Conservation (phyloP, 2,329 filamentous ascomycete species). For the Metarhizium rileyi region DNA sequence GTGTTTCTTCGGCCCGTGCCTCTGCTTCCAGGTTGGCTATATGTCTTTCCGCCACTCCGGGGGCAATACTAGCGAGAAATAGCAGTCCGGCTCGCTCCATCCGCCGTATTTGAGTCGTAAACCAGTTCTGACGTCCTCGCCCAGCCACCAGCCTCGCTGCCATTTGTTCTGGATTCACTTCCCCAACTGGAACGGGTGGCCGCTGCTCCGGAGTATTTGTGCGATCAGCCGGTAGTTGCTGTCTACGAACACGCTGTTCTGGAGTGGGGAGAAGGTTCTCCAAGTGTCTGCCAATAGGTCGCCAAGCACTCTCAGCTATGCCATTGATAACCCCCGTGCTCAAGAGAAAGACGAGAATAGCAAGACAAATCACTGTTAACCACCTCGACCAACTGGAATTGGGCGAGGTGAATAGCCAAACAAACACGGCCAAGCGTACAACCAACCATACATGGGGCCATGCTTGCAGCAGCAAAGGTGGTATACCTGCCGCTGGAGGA, state of each 20-base stretch:
- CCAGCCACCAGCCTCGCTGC: slow-evolving; percentile 45
- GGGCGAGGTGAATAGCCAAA: slow-evolving; percentile 55
- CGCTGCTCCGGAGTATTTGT: slow-evolving; percentile 16
- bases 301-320: slow-evolving; percentile 43
- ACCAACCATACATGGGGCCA: slow-evolving; percentile 56
- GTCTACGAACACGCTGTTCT: slow-evolving; percentile 21
- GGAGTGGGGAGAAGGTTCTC: slow-evolving; percentile 46
- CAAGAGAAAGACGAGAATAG: slow-evolving; percentile 45
- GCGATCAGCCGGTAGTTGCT: slow-evolving; percentile 13
- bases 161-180: slow-evolving; percentile 37
- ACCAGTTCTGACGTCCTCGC: slow-evolving; percentile 22
- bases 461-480: slow-evolving; percentile 26
- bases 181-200: slow-evolving; percentile 16
- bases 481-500: slow-evolving; percentile 23
- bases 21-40: slow-evolving; percentile 49
- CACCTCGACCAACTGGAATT: slow-evolving; percentile 50
- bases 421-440: slow-evolving; percentile 46
- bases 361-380: slow-evolving; percentile 43
- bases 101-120: slow-evolving; percentile 35
- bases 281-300: slow-evolving; percentile 47
- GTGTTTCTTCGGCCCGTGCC: slow-evolving; percentile 31
- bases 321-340: slow-evolving; percentile 51
- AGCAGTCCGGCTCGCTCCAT: slow-evolving; percentile 51
- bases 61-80: slow-evolving; percentile 56
- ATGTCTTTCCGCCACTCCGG: slow-evolving; percentile 55